A percentile compares a stretch with the other conserved stretches of the same genome.
These are phyloP conservation scores for Zoysia pacifica DNA, from an alignment of 176 grass and related monocot species.

Conservation along the genomic window DNA sequence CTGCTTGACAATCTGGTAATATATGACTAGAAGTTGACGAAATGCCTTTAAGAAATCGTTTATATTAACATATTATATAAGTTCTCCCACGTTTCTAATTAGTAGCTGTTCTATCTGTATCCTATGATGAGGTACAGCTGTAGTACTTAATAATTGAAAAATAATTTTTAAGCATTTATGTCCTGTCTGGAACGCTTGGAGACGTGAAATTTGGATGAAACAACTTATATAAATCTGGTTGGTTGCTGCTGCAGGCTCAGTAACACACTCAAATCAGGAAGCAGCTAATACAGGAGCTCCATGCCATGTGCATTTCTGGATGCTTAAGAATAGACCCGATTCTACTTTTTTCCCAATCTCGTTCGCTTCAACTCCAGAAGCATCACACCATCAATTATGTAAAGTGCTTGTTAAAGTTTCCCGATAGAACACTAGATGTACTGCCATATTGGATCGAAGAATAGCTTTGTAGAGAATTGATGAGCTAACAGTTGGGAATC, in stretches of 20 bases:
- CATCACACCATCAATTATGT: constrained; percentile 47
- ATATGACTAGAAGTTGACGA: neutral
- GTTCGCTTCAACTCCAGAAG: constrained; percentile 50
- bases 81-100: neutral
- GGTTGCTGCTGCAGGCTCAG: constrained; percentile 80
- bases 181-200: neutral
- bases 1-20: constrained; percentile 6
- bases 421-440: constrained; percentile 48
- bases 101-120: neutral
- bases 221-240: constrained; percentile 8
- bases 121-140: neutral
- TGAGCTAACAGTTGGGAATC: constrained; percentile 40
- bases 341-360: constrained; percentile 29
- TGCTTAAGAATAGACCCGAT: constrained; percentile 33
- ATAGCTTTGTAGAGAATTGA: constrained; percentile 49
- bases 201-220: neutral
- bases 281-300: constrained; percentile 57
- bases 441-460: constrained; percentile 40
- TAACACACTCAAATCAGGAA: constrained; percentile 85
- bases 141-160: neutral
- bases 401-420: constrained; percentile 49
- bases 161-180: neutral
- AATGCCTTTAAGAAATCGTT: constrained; percentile 6
- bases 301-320: constrained; percentile 37
- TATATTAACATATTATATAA: neutral